Base-by-base conservation (phyloP, 2,329 filamentous ascomycete species). In the Pyrenochaeta sp. region DNA sequence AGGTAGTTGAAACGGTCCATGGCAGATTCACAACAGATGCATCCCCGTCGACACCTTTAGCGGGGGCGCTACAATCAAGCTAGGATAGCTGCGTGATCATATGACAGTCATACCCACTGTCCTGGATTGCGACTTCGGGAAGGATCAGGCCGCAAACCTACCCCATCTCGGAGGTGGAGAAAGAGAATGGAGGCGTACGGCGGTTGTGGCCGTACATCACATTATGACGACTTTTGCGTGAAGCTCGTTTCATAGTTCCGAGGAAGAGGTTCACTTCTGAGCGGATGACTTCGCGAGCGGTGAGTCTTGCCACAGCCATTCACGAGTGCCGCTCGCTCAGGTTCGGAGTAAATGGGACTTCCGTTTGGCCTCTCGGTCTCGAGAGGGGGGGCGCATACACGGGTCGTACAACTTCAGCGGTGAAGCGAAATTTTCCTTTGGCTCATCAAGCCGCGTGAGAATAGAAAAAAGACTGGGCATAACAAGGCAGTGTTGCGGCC, bases 351-450 rank as follows among this genome's bases (percentile, higher is more conserved):
- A 47, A 52, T 46, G 56, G 55, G 51, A 32, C 47, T 51, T 60
- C 55, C 47, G 57, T 59, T 59, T 63, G 56, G 54, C 54, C 47
- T 58, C 20, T 47, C 41, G 33, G 37, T 39, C 44, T 50, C n/a
- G n/a, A n/a, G n/a, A n/a, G n/a, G 46, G 51, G 51, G 58, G 60
- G 60, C 61, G 56, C 61, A 54, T 56, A 54, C 60, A 44, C 42
- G 46, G 58, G 69, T 72, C 44, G 64, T 64, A 72, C 68, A 71
- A 52, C 56, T 67, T 62, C 65, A 63, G 71, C 68, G 70, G 71
- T 72, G 68, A 67, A 56, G 48, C 48, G 35, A 32, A n/a, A n/a
- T n/a, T 45, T 18, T 39, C 27, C 44, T 45, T 35, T 47, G 2
- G 17, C 23, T 30, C 36, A 23, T 27, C 4, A 27, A 27, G 4